Evolutionary conservation across 208 protist genomes (phyloP).

Genomic region (Acanthamoeba sp.): DNA sequence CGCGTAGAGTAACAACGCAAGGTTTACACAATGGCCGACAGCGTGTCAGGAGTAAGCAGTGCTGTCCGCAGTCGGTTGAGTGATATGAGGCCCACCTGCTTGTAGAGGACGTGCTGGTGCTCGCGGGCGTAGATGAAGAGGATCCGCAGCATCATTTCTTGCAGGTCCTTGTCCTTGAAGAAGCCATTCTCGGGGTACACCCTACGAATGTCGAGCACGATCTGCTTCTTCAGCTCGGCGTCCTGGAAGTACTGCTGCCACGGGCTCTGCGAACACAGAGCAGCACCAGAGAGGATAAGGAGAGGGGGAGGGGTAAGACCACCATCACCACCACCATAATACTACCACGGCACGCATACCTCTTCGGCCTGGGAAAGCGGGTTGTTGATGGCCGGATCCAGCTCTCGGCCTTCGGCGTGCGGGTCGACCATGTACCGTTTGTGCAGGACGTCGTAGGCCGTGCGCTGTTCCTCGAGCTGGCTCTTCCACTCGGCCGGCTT

Average conservation of each 20-base stretch:
- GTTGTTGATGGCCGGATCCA: constrained; percentile 79
- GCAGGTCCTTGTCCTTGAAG: constrained; percentile 82
- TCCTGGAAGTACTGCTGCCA: constrained; percentile 88
- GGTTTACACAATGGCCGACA: no score
- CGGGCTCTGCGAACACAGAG: constrained; percentile 58
- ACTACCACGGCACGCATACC: no score
- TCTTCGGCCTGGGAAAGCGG: constrained; percentile 83
- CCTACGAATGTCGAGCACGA: constrained; percentile 84
- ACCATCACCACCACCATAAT: no score
- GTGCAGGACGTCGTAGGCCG: constrained; percentile 12
- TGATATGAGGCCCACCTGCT: constrained; percentile 69
- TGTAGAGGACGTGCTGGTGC: constrained; percentile 83
- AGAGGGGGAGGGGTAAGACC: no score
- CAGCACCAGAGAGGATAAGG: not conserved
- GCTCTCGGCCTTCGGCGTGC: constrained; percentile 51
- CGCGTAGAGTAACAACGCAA: not conserved
- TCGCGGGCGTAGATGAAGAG: constrained; percentile 88
- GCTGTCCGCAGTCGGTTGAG: no score
- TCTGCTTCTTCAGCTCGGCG: constrained; percentile 85
- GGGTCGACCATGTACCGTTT: constrained; percentile 60
- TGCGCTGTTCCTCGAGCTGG: not conserved
- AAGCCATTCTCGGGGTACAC: constrained; percentile 87
- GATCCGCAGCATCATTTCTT: constrained; percentile 78
- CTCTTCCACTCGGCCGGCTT: constrained; percentile 24
- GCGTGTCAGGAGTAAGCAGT: no score